These are phyloP conservation scores for Podaxis pistillaris DNA, from an alignment of 768 basidiomycete genomes.

Conservation along the genomic window DNA sequence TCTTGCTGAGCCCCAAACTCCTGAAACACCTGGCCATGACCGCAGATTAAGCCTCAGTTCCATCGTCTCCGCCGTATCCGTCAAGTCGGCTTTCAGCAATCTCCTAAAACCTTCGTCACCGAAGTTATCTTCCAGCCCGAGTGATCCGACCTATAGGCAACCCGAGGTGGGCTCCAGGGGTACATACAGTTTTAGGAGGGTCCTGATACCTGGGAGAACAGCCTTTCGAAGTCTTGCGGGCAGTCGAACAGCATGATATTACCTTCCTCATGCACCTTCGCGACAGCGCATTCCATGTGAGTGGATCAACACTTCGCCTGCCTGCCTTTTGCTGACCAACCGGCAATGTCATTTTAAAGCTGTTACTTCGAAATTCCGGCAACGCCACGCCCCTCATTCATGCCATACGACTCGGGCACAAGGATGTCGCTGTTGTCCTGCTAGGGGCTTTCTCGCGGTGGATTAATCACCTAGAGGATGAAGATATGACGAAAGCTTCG, in stretches of 20 bases:
- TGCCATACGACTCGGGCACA: slow-evolving; percentile 82
- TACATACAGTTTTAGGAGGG: neutral
- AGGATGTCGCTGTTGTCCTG: slow-evolving; percentile 83
- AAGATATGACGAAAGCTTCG: slow-evolving; percentile 65
- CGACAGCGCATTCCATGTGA: slow-evolving; percentile 75
- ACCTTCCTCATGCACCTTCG: slow-evolving; percentile 81
- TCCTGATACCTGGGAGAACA: slow-evolving; percentile 16
- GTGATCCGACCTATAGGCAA: neutral
- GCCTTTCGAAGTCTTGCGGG: slow-evolving; percentile 70
- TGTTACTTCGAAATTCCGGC: slow-evolving; percentile 82
- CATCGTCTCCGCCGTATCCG: slow-evolving; percentile 19
- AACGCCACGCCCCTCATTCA: slow-evolving; percentile 88
- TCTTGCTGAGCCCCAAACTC: neutral
- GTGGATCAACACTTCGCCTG: slow-evolving; percentile 23
- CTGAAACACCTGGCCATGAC: slow-evolving; percentile 12
- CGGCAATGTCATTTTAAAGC: slow-evolving; percentile 34
- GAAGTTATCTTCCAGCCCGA: slow-evolving; percentile 1
- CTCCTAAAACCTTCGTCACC: slow-evolving; percentile 15
- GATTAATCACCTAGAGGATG: slow-evolving; percentile 85
- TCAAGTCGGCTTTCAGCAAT: slow-evolving; percentile 17
- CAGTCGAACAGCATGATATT: slow-evolving; percentile 83
- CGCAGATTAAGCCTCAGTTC: slow-evolving; percentile 22
- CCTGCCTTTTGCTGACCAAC: neutral
- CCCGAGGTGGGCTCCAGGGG: neutral
- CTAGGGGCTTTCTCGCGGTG: slow-evolving; percentile 90